Conservation (phyloP, 495 filamentous ascomycete species). For the Aspergillus nanangensis region DNA sequence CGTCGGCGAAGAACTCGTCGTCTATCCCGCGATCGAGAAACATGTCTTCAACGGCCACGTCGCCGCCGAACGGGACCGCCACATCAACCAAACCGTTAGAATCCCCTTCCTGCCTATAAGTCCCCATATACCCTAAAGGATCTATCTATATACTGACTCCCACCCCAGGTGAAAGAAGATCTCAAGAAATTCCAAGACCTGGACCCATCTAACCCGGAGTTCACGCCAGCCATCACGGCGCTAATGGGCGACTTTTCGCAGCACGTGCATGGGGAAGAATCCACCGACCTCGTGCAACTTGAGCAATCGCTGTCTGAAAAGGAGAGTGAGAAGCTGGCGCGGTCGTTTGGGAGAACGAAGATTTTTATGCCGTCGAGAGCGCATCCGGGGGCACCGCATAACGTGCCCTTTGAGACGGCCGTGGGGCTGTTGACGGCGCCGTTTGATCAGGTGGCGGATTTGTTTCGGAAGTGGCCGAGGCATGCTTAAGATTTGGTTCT, state of each 20-base stretch:
- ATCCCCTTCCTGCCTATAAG: neutral
- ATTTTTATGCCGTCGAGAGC: slow-evolving; percentile 54
- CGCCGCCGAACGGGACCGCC: slow-evolving; percentile 56
- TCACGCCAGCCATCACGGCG: slow-evolving; percentile 44
- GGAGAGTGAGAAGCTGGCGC: slow-evolving; percentile 39
- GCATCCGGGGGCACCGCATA: slow-evolving; percentile 43
- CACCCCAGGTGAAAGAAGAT: slow-evolving; percentile 54
- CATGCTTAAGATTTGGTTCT: slow-evolving; percentile 5
- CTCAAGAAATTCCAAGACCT: slow-evolving; percentile 60
- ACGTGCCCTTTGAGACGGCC: slow-evolving; percentile 29
- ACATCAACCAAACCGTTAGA: slow-evolving; percentile 43
- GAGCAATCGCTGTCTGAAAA: slow-evolving; percentile 38
- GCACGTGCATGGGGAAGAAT: slow-evolving; percentile 62
- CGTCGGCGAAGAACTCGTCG: slow-evolving; percentile 63
- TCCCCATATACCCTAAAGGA: too few species aligned
- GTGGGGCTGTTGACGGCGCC: slow-evolving; percentile 27
- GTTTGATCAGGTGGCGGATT: slow-evolving; percentile 28
- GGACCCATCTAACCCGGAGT: slow-evolving; percentile 38
- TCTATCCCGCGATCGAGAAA: slow-evolving; percentile 66
- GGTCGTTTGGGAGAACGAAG: slow-evolving; percentile 56
- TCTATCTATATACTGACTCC: neutral
- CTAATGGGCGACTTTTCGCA: slow-evolving; percentile 47
- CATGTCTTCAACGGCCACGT: slow-evolving; percentile 42
- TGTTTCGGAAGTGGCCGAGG: slow-evolving; percentile 28
- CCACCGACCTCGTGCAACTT: slow-evolving; percentile 48